Percentiles rank a stretch among this genome's conserved stretches.
phyloP scores from a whole-genome alignment of 371 early-diverging fungal genomes.

The Mortierella sp. region DNA sequence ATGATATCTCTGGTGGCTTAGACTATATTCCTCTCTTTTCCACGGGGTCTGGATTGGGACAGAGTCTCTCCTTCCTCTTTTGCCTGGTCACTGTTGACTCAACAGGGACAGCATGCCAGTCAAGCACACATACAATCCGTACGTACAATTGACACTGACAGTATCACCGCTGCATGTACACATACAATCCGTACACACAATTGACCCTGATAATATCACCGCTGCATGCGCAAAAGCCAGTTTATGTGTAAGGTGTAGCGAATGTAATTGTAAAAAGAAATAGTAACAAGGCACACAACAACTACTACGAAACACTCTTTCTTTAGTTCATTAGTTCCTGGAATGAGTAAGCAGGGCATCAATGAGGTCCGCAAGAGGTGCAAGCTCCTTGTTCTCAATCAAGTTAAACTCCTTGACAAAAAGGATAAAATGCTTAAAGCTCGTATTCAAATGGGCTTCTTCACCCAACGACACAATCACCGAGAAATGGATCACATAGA shows the following conservation, averaged over 20 bases:
- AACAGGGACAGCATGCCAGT: background rate
- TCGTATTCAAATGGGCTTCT: constrained; percentile 89
- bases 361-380: constrained; percentile 76
- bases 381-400: constrained; percentile 79
- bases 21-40: background rate
- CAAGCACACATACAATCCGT: background rate
- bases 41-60: background rate
- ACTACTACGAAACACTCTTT: no score
- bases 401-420: constrained; percentile 88
- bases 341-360: constrained; percentile 56
- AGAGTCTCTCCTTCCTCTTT: no score
- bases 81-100: constrained; percentile 15
- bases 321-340: constrained; percentile 32
- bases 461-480: constrained; percentile 78
- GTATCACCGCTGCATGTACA: background rate
- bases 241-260: background rate
- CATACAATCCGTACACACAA: background rate
- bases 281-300: background rate
- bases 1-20: background rate
- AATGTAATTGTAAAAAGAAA: background rate
- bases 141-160: background rate
- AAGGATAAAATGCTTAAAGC: constrained; percentile 90
- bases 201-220: background rate
- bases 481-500: constrained; percentile 87
- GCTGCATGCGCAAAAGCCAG: background rate